Evolutionary conservation across 2,329 filamentous ascomycete species (phyloP), one percentile per base, ranked within the genome.

Genomic region (Curvularia hawaiiensis): DNA sequence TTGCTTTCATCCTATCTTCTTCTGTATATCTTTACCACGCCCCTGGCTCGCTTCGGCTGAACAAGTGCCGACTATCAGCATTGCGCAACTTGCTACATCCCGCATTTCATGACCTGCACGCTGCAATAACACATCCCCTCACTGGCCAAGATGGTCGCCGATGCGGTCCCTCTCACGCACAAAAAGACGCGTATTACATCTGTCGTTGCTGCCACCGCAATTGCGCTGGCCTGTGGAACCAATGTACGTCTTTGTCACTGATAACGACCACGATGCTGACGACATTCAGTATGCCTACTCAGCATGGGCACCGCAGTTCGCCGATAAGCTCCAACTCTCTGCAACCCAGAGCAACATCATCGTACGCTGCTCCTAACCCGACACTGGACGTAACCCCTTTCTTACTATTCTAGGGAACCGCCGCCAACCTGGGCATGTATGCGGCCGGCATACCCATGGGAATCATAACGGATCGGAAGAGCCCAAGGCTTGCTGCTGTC

Each of bases 281-380:
- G 50, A 35, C 16, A 50, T 39, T 49, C 72, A 97, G 92, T 98
- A 99, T 85, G 94, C 93, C 73, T 99, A 97, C 79, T 97, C 92
- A 54, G 94, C 94, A 78, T 99, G 95, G 93, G 92, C 91, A 14
- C 95, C 95, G 20, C 93, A 97, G 78, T 97, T 97, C 73, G 92
- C 93, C 49, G 88, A 96, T 70, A 88, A 86, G 67, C 83, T 99
- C 68, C 88, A 90, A 73, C 85, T 98, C 60, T 92, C 92, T 14
- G 90, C 95, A n/a, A 98, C 94, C 3, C 84, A 97, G 76, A 92
- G 87, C 77, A 98, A 99, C 77, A 78, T 98, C 64, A 93, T 99
- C 72, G 93, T 89, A 81, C 74, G 85, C 71, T 40, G 31, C 11
- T 58, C 44, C 48, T 9, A 45, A 16, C 9, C 24, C 24, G 4